Conservation (phyloP, 2,329 filamentous ascomycete genomes). For the Endocalyx cinctus region DNA sequence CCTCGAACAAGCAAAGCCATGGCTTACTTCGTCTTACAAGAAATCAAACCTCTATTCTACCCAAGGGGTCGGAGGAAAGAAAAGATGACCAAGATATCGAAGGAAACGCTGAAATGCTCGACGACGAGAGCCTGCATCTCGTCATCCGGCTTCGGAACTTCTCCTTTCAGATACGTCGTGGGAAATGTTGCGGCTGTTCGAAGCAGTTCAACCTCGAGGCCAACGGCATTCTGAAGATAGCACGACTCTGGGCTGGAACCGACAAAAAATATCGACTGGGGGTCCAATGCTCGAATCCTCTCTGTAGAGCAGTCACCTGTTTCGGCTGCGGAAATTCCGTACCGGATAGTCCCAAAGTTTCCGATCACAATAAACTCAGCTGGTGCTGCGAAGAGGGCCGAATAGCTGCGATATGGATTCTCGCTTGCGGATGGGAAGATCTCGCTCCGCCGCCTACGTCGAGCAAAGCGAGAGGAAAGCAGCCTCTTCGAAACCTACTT, state of each 20-base stretch:
- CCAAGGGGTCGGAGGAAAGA: no score
- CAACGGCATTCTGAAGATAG: neutral
- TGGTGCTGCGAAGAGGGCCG: neutral
- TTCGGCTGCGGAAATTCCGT: neutral
- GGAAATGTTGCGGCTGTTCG: neutral
- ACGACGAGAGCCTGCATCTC: no score
- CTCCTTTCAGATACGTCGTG: no score
- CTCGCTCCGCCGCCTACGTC: neutral
- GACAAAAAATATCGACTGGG: neutral
- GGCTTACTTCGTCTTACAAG: no score
- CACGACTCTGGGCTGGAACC: neutral
- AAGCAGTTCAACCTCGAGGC: neutral
- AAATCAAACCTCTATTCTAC: no score
- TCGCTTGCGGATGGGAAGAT: neutral
- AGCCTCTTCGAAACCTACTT: neutral
- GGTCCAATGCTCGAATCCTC: neutral
- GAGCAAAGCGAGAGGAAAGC: neutral
- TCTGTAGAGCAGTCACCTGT: neutral
- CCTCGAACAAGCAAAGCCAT: no score
- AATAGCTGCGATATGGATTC: neutral
- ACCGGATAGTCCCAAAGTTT: neutral
- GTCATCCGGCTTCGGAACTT: no score
- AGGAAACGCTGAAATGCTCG: no score
- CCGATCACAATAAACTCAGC: neutral
- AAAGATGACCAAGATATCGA: no score